phyloP scores from a whole-genome alignment of 2,329 filamentous ascomycete species.

The Xylaria digitata region DNA sequence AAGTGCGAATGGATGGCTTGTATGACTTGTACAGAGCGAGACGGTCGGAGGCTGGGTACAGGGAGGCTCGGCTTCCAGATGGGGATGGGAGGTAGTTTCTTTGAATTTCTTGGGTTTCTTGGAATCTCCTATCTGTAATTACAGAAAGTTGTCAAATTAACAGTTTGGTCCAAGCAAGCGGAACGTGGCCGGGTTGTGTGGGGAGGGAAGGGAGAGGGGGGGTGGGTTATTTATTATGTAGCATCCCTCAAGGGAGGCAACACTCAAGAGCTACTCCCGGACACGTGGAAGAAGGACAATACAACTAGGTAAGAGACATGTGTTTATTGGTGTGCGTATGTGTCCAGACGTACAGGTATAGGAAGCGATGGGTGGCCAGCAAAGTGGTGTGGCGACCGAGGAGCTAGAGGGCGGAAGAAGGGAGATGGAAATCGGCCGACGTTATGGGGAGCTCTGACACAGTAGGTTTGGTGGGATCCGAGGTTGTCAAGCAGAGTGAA shows the following conservation, averaged over 20 bases:
- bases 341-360: constrained; percentile 39
- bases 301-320: constrained; percentile 23
- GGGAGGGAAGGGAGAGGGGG: neutral
- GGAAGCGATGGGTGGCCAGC: constrained; percentile 26
- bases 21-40: constrained; percentile 16
- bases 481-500: constrained; percentile 12
- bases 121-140: constrained; percentile 35
- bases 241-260: constrained; percentile 25
- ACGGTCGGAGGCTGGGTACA: neutral
- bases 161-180: constrained; percentile 30
- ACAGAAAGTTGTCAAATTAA: constrained; percentile 41
- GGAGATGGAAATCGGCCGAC: neutral
- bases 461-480: neutral
- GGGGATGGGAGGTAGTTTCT: constrained; percentile 34
- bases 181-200: constrained; percentile 26
- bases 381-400: constrained; percentile 7
- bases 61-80: constrained; percentile 9
- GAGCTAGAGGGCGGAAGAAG: constrained; percentile 17
- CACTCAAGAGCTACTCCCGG: constrained; percentile 31
- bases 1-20: constrained; percentile 6
- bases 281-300: constrained; percentile 27
- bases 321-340: neutral
- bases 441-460: constrained; percentile 2
- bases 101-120: neutral
- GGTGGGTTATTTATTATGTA: constrained; percentile 6